Evolutionary conservation across 2,329 filamentous ascomycete species (phyloP).

Genomic region (Rhynchosporium secalis): DNA sequence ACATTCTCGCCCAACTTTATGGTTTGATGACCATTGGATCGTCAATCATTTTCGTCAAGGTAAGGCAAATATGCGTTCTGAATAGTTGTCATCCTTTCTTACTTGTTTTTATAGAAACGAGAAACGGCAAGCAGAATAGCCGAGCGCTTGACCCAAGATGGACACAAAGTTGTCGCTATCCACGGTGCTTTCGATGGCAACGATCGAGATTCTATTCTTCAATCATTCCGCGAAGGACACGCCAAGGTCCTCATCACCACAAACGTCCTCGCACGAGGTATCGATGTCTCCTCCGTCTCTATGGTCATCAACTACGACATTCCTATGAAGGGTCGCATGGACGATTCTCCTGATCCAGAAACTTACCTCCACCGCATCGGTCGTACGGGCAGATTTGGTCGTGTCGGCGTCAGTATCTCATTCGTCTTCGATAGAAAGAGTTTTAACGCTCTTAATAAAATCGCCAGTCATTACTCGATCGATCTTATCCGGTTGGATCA

Average conservation of each 20-base stretch:
- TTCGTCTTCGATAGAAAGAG: conserved; percentile 88
- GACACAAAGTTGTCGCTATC: conserved; percentile 87
- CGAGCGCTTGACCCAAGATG: conserved; percentile 80
- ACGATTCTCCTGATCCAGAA: conserved; percentile 84
- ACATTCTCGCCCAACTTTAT: conserved; percentile 87
- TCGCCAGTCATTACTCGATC: conserved; percentile 77
- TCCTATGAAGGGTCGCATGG: conserved; percentile 71
- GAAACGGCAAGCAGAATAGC: conserved; percentile 85
- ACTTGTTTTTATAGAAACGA: conserved; percentile 63
- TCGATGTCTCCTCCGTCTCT: conserved; percentile 89
- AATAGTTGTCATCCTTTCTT: neutral
- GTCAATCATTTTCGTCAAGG: conserved; percentile 96
- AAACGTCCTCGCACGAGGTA: conserved; percentile 93
- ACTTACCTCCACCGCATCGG: conserved; percentile 98
- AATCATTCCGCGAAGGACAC: conserved; percentile 80
- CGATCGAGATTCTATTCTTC: conserved; percentile 80
- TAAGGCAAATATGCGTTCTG: conserved; percentile 41
- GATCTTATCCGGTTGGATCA: conserved; percentile 80
- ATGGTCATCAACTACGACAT: conserved; percentile 99
- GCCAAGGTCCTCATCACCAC: conserved; percentile 98
- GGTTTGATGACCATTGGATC: conserved; percentile 95
- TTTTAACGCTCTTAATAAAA: conserved; percentile 76
- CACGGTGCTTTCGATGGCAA: conserved; percentile 84
- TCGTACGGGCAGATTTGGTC: conserved; percentile 93
- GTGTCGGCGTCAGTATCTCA: conserved; percentile 92